Evolutionary conservation across 2,329 filamentous ascomycete species (phyloP).

Genomic region (Paraphaeosphaeria minitans): DNA sequence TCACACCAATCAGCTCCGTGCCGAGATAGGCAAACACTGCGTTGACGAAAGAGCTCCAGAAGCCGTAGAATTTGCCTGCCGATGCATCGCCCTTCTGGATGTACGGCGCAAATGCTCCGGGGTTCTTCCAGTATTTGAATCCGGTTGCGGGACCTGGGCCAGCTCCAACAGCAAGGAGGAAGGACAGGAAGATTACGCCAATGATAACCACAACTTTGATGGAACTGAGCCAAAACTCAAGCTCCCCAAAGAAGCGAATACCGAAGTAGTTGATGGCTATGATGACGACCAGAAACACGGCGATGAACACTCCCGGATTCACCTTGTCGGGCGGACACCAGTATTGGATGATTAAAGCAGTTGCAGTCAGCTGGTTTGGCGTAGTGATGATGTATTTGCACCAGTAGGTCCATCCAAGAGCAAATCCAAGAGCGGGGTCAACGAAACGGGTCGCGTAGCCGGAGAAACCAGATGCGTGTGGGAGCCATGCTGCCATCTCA

Average conservation of each 20-base stretch:
- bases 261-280: conserved; percentile 39
- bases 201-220: conserved; percentile 64
- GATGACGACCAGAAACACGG: conserved; percentile 36
- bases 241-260: conserved; percentile 42
- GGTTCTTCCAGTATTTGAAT: conserved; percentile 62
- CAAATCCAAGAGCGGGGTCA: conserved; percentile 50
- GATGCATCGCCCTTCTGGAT: conserved; percentile 1
- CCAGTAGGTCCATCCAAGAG: conserved; percentile 56
- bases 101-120: conserved; percentile 60
- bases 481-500: conserved; percentile 49
- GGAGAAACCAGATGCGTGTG: conserved; percentile 49
- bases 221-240: conserved; percentile 63
- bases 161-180: conserved; percentile 63
- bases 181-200: conserved; percentile 69
- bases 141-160: conserved; percentile 63
- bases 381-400: conserved; percentile 81
- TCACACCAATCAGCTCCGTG: conserved; percentile 65
- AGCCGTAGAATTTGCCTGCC: conserved; percentile 58
- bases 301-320: conserved; percentile 65
- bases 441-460: conserved; percentile 49
- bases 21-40: conserved; percentile 66
- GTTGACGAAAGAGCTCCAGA: conserved; percentile 67
- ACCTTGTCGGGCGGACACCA: conserved; percentile 70
- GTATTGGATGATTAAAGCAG: conserved; percentile 73
- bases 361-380: conserved; percentile 78